Evolutionary conservation across 2,329 filamentous ascomycete species (phyloP), one percentile per base, ranked within the genome.

Genomic region (Pseudogymnoascus sp.): DNA sequence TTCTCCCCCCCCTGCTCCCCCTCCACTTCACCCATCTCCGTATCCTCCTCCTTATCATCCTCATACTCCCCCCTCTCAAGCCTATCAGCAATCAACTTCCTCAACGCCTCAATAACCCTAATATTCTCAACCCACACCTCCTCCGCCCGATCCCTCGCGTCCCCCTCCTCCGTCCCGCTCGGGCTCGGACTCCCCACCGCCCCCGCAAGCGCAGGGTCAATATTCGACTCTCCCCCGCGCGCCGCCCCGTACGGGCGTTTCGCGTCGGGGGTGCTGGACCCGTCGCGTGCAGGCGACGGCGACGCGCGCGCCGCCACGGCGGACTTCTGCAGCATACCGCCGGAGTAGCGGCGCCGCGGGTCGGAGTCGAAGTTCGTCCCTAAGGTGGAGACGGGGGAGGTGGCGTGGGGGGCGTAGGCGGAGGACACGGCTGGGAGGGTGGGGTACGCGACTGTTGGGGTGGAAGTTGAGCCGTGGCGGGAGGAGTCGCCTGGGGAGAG

Each of bases 371-470:
- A 88, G 70, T 78, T 86, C 13, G 86, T 83, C 1, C 88, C 90
- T 15, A 93, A 82, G 21, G 87, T 88, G 13, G 89, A 86, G 1
- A 89, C 77, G 28, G 83, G 82, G 28, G 82, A 82, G n/a, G 80
- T 87, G 38, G 87, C 84, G 67, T 88, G 87, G 31, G 86, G 82
- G 1, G 83, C 82, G 71, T 88, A 90, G 73, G 88, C 87, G 50
- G 87, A 83, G 64, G 83, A 86, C 61, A 90, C 87, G 53, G 89
- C 83, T 21, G 83, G 89, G 33, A 95, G 83, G 67, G 80, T 90
- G 17, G 90, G 90, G 75, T 95, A 95, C 77, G 90, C 84, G 70
- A 85, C 83, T n/a, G n/a, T n/a, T n/a, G n/a, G n/a, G 50, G 84
- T 84, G 36, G 76, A 74, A 4, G 81, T 82, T 1, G 83, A 83